Evolutionary conservation across 495 filamentous ascomycete genomes (phyloP), one percentile per base, ranked within the genome.

Genomic region (Aspergillus sparsus): DNA sequence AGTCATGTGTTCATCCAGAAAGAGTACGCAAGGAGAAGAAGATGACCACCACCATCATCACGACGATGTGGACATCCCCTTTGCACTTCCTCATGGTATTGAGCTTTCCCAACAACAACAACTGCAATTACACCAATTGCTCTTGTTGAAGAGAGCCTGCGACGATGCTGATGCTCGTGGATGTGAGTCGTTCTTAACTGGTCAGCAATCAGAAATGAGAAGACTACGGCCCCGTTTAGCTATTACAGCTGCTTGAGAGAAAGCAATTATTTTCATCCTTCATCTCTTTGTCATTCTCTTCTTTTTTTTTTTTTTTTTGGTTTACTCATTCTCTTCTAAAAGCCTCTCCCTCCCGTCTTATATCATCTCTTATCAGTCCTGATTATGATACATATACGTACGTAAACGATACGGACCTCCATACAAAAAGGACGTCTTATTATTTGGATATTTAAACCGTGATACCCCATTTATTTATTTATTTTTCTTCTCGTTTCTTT

Each of bases 1-100:
- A 2, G 54, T 74, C 27, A 61, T 78, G 57, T 76, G 69, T 62
- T 61, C 61, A 6, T 49, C 57, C 21, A 27, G 21, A 27, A 27
- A 27, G 21, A 3, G 21, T 3, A 27, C 21, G 21, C 21, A 27
- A 27, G 21, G 21, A 27, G 21, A 27, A 27, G 21, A 27, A 1
- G 21, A 3, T 27, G n/a, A n/a, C n/a, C n/a, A n/a, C n/a, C 21
- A 27, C 21, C 21, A 27, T 27, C 21, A 27, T 27, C 21, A 27
- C 21, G 21, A 27, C 21, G 21, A 27, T 27, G 21, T 3, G 21
- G 21, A 3, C 1, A 27, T 27, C 21, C 21, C 21, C 21, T 27
- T 27, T 27, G 21, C 21, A 27, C 21, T 27, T 27, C 21, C 21
- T 27, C 21, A 27, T 3, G 21, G 21, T 27, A 3, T 27, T 27